These are phyloP conservation scores for Sophora flavescens DNA, from an alignment of 306 rosid species.

Conservation along the genomic window DNA sequence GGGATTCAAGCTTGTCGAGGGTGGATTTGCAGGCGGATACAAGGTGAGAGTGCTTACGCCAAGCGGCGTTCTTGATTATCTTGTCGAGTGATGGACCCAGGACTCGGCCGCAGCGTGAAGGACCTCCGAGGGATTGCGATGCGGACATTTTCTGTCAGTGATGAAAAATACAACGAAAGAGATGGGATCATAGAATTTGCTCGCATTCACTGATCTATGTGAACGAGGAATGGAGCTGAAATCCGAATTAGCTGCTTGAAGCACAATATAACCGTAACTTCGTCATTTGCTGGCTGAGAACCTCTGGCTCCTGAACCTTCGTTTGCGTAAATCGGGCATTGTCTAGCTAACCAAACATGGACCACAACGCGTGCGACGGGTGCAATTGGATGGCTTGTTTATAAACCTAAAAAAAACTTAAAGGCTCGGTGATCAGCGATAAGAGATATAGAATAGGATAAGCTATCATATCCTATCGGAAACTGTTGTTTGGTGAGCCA, in stretches of 20 bases:
- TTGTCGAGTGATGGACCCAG: slow-evolving; percentile 94
- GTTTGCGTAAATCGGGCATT: slow-evolving; percentile 16
- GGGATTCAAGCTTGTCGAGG: slow-evolving; percentile 89
- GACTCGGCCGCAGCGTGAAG: slow-evolving; percentile 86
- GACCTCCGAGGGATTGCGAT: slow-evolving; percentile 92
- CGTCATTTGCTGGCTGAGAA: slow-evolving; percentile 42
- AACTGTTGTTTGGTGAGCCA: no score
- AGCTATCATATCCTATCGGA: no score
- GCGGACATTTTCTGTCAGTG: slow-evolving; percentile 68
- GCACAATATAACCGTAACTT: slow-evolving; percentile 36
- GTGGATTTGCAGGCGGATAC: slow-evolving; percentile 91
- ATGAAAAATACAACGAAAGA: slow-evolving; percentile 3
- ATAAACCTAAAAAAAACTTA: no score
- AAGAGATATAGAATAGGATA: no score
- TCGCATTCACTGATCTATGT: slow-evolving; percentile 39
- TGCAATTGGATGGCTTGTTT: no score
- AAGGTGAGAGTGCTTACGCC: slow-evolving; percentile 97
- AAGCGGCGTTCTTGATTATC: slow-evolving; percentile 94
- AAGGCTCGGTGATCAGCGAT: no score
- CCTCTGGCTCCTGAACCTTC: slow-evolving; percentile 44
- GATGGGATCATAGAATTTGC: slow-evolving; percentile 41
- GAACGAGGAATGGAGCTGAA: not conserved
- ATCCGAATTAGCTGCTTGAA: slow-evolving; percentile 28
- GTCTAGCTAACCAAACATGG: not conserved
- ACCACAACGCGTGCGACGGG: no score